Evolutionary conservation across 352 stramenopile genomes (phyloP).

Genomic region (Phytophthora lateralis): DNA sequence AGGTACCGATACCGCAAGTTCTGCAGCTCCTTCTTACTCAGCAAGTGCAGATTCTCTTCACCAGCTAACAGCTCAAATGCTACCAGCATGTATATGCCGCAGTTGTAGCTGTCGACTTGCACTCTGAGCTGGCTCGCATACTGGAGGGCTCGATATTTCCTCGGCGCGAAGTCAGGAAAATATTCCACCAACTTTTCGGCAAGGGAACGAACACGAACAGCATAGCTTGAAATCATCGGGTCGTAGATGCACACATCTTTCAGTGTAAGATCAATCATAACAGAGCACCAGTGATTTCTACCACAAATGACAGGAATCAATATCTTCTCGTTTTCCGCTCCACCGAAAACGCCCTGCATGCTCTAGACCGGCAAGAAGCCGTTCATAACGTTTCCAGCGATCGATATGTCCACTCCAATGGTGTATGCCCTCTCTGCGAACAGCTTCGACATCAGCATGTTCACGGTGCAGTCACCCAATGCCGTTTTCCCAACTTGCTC

Average conservation of each 20-base stretch:
- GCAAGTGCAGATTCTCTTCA: neutral
- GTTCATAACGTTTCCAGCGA: slow-evolving; percentile 2
- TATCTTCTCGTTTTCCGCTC: neutral
- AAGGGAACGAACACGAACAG: neutral
- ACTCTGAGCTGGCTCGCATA: neutral
- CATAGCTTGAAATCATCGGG: neutral
- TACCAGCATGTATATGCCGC: neutral
- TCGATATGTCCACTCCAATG: slow-evolving; percentile 1
- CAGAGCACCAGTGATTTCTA: neutral
- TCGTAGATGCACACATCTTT: neutral
- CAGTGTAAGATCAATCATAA: neutral
- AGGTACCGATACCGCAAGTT: neutral
- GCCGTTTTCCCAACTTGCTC: neutral
- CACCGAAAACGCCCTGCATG: neutral
- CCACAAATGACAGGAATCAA: neutral
- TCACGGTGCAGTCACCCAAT: neutral
- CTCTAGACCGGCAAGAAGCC: neutral
- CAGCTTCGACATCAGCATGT: neutral
- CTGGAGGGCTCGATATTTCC: neutral
- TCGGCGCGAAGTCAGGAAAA: neutral
- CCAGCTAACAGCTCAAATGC: neutral
- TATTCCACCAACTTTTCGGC: neutral
- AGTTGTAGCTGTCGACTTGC: slow-evolving; percentile 5
- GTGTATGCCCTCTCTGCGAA: neutral
- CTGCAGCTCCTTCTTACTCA: slow-evolving; percentile 3